phyloP scores from a whole-genome alignment of 202 grass and related monocot genomes.

The Cymbopogon flexuosus region DNA sequence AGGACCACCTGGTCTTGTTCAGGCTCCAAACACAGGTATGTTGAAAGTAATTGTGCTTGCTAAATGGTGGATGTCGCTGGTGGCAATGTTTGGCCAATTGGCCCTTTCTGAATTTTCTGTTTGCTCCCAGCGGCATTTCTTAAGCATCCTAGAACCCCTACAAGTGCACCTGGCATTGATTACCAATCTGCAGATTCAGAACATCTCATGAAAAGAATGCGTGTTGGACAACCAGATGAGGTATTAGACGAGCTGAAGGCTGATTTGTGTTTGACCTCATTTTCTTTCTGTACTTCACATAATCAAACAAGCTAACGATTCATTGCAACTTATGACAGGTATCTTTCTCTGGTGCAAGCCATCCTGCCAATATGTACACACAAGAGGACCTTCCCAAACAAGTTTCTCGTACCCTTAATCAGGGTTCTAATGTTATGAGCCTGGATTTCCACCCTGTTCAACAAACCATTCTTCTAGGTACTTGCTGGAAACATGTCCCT shows the following conservation, averaged over 20 bases:
- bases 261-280: background rate
- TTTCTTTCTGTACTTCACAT: slow-evolving; percentile 5
- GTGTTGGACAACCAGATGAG: slow-evolving; percentile 90
- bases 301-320: slow-evolving; percentile 13
- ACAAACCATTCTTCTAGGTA: slow-evolving; percentile 94
- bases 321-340: slow-evolving; percentile 46
- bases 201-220: slow-evolving; percentile 97
- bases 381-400: slow-evolving; percentile 92
- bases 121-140: slow-evolving; percentile 79
- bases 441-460: slow-evolving; percentile 89
- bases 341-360: slow-evolving; percentile 79
- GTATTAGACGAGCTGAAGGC: slow-evolving; percentile 34
- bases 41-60: slow-evolving; percentile 35
- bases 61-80: slow-evolving; percentile 5
- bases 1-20: slow-evolving; percentile 72
- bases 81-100: slow-evolving; percentile 24
- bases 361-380: slow-evolving; percentile 77
- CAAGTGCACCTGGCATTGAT: slow-evolving; percentile 80
- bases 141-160: slow-evolving; percentile 83
- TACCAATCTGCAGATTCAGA: slow-evolving; percentile 99
- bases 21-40: slow-evolving; percentile 78
- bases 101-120: slow-evolving; percentile 23
- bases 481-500: background rate
- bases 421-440: slow-evolving; percentile 95
- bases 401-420: slow-evolving; percentile 70